Evolutionary conservation across 306 rosid species (phyloP).

Genomic region (Astragalus glycyphyllos): DNA sequence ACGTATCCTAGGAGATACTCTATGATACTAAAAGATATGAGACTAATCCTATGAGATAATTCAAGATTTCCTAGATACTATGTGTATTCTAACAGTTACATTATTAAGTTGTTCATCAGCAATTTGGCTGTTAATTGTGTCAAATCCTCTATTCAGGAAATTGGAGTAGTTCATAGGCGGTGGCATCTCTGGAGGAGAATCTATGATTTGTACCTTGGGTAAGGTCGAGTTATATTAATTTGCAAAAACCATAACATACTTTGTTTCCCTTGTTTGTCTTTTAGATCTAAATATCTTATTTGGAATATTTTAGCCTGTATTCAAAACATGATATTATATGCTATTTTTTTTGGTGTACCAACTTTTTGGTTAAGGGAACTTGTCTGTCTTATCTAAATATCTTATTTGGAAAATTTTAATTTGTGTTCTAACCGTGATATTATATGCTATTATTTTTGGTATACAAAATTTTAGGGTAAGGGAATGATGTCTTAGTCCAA

Average conservation of each 20-base stretch:
- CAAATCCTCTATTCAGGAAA: constrained; percentile 63
- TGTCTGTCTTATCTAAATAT: constrained; percentile 24
- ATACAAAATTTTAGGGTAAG: neutral
- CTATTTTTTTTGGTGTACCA: neutral
- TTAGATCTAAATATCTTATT: constrained; percentile 24
- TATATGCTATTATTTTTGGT: neutral
- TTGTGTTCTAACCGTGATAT: constrained; percentile 27
- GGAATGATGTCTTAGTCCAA: neutral
- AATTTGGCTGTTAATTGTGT: constrained; percentile 45
- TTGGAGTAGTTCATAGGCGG: constrained; percentile 95
- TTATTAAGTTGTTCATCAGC: constrained; percentile 21
- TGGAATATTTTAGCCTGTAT: neutral
- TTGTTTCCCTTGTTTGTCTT: constrained; percentile 15
- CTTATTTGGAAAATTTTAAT: neutral
- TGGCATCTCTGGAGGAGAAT: constrained; percentile 98
- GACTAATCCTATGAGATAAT: too few species aligned
- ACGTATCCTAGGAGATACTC: too few species aligned
- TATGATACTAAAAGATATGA: too few species aligned
- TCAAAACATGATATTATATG: constrained; percentile 13
- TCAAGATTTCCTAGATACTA: too few species aligned
- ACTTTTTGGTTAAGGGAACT: neutral
- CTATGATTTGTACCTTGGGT: constrained; percentile 98
- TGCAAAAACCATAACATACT: constrained; percentile 2
- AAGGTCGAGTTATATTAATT: constrained; percentile 51
- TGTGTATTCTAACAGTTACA: too few species aligned